Conservation (phyloP, 78 protist genomes). For the slime mould (Dictyostelium discoideum) region DNA sequence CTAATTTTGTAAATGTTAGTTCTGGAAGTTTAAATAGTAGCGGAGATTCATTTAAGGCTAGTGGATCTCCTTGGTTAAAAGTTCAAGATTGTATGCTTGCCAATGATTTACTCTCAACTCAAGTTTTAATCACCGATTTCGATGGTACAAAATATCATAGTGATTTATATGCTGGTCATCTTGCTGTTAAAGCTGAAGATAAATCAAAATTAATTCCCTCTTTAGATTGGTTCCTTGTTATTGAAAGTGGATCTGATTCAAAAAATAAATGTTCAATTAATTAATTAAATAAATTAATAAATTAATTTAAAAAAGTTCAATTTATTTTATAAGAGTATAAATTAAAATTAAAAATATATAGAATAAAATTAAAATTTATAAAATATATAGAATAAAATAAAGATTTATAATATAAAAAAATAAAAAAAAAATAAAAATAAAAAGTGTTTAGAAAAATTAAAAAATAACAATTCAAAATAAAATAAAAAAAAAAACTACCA, state of each 20-base stretch:
- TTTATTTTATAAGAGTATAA: no score
- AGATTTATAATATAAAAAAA: no score
- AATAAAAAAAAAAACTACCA: no score
- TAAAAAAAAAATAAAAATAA: no score
- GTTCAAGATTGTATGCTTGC: not conserved
- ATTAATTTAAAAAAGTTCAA: no score
- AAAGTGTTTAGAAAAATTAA: no score
- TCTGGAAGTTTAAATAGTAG: not conserved
- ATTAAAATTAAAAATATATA: no score
- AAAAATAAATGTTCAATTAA: not conserved
- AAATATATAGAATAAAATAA: no score
- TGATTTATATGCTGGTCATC: conserved; percentile 12
- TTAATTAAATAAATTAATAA: not conserved
- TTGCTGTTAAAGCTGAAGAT: not conserved
- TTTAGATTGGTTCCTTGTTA: not conserved
- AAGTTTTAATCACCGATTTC: not conserved
- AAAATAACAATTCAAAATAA: no score
- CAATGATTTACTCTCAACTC: not conserved
- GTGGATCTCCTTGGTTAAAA: not conserved
- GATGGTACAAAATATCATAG: not conserved
- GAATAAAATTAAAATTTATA: no score
- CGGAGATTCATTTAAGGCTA: not conserved
- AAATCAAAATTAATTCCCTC: not conserved
- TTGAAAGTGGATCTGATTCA: not conserved
- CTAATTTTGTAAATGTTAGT: not conserved